Evolutionary conservation across 2,329 filamentous ascomycete species (phyloP).

Genomic region (Apiospora pterosperma): DNA sequence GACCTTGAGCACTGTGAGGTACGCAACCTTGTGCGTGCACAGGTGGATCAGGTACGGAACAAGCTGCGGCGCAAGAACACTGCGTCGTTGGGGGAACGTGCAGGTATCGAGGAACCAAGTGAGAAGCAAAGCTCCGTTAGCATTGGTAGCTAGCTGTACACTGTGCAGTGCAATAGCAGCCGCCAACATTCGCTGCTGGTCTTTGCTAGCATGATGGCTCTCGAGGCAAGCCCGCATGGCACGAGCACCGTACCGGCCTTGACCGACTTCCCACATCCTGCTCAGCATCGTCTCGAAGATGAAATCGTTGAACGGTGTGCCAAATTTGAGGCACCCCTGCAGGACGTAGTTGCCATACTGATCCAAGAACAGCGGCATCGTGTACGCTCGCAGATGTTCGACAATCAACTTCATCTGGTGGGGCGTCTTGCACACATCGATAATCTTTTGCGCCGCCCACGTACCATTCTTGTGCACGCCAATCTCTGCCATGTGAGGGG

Average conservation of each 20-base stretch:
- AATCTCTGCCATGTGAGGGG: conserved; percentile 91
- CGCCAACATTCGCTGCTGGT: conserved; percentile 92
- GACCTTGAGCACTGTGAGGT: conserved; percentile 93
- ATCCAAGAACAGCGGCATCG: conserved; percentile 88
- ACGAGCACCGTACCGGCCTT: conserved; percentile 89
- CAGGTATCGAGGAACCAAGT: conserved; percentile 99
- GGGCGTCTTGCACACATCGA: conserved; percentile 87
- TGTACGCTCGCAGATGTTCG: conserved; percentile 79
- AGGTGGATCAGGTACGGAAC: conserved; percentile 92
- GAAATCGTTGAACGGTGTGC: conserved; percentile 85
- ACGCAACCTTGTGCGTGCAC: conserved; percentile 98
- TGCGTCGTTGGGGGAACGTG: conserved; percentile 87
- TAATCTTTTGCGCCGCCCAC: conserved; percentile 99
- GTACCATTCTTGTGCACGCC: conserved; percentile 99
- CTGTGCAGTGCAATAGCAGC: conserved; percentile 95
- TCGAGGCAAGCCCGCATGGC: conserved; percentile 97
- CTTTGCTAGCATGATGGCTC: conserved; percentile 90
- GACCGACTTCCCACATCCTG: conserved; percentile 87
- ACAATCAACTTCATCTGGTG: conserved; percentile 82
- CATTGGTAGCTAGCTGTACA: conserved; percentile 92
- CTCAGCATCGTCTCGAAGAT: conserved; percentile 98
- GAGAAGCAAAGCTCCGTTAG: conserved; percentile 87
- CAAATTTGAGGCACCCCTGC: conserved; percentile 93
- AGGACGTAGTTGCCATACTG: conserved; percentile 99
- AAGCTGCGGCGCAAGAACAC: conserved; percentile 85